A percentile compares a stretch with the other conserved stretches of the same genome.
Conservation (phyloP, 148 eudicot species). For the Nyssa sinensis region DNA sequence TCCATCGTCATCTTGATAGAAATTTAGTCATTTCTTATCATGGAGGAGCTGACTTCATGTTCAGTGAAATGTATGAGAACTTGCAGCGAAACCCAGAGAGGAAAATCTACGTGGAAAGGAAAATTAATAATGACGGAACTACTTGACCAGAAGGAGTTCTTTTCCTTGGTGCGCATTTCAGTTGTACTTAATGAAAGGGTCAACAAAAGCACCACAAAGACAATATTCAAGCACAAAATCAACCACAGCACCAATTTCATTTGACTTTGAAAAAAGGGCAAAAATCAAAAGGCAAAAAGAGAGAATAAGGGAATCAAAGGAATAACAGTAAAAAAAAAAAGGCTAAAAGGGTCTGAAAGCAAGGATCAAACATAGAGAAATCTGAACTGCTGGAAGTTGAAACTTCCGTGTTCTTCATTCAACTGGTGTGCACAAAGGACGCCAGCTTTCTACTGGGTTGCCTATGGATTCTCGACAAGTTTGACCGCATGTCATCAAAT, state of each 20-base stretch:
- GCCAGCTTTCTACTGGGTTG: background rate
- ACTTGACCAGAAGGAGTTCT: background rate
- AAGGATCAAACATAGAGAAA: background rate
- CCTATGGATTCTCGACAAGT: background rate
- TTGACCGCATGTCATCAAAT: background rate
- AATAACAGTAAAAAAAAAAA: background rate
- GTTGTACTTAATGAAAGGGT: background rate
- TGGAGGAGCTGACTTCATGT: background rate
- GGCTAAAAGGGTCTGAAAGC: background rate
- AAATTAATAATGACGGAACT: background rate
- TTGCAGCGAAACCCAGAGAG: background rate
- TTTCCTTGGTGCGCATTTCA: background rate
- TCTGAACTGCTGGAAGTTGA: background rate
- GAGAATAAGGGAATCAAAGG: background rate
- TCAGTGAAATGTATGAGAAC: background rate
- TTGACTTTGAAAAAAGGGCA: background rate
- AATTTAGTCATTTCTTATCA: too few species aligned
- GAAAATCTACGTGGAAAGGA: background rate
- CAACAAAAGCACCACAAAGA: constrained; percentile 7
- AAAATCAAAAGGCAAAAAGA: background rate
- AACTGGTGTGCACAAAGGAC: background rate
- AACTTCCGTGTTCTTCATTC: background rate
- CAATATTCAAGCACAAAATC: constrained; percentile 8
- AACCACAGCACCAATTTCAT: background rate
- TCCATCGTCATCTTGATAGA: background rate